A percentile compares a stretch with the other conserved stretches of the same genome.
These are phyloP conservation scores for Colletotrichum neosansevieriae DNA, from an alignment of 2,329 filamentous ascomycete species.

Conservation along the genomic window DNA sequence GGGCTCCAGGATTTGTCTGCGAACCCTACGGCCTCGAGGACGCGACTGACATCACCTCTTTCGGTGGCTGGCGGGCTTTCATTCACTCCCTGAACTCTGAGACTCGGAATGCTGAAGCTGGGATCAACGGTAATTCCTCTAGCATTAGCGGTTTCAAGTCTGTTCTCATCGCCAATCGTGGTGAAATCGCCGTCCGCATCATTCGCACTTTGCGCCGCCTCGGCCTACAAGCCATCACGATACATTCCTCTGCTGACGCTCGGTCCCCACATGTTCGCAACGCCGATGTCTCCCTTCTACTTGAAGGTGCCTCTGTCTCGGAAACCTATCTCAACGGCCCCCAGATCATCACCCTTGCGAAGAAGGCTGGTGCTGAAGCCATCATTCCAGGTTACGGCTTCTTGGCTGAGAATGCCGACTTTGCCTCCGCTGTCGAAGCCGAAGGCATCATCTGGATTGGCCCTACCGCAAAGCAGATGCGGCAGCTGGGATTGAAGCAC, in stretches of 20 bases:
- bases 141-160: slow-evolving; percentile 41
- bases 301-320: slow-evolving; percentile 61
- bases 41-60: slow-evolving; percentile 48
- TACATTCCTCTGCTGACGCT: slow-evolving; percentile 74
- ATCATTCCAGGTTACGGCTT: slow-evolving; percentile 78
- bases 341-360: slow-evolving; percentile 67
- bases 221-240: slow-evolving; percentile 75
- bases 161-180: slow-evolving; percentile 78
- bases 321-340: slow-evolving; percentile 75
- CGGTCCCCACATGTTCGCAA: slow-evolving; percentile 76
- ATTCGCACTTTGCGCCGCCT: slow-evolving; percentile 74
- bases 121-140: neutral
- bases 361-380: slow-evolving; percentile 62
- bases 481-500: slow-evolving; percentile 54
- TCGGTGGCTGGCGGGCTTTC: slow-evolving; percentile 50
- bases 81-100: slow-evolving; percentile 19
- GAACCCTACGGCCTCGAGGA: slow-evolving; percentile 49
- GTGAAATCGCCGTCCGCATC: slow-evolving; percentile 80
- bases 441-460: slow-evolving; percentile 71
- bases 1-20: slow-evolving; percentile 53
- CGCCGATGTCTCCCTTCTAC: slow-evolving; percentile 74
- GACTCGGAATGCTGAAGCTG: neutral
- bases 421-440: slow-evolving; percentile 64
- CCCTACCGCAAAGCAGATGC: slow-evolving; percentile 61
- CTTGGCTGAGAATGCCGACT: slow-evolving; percentile 72